Base-by-base conservation (phyloP, 2,329 filamentous ascomycete species). In the Alternaria atra region DNA sequence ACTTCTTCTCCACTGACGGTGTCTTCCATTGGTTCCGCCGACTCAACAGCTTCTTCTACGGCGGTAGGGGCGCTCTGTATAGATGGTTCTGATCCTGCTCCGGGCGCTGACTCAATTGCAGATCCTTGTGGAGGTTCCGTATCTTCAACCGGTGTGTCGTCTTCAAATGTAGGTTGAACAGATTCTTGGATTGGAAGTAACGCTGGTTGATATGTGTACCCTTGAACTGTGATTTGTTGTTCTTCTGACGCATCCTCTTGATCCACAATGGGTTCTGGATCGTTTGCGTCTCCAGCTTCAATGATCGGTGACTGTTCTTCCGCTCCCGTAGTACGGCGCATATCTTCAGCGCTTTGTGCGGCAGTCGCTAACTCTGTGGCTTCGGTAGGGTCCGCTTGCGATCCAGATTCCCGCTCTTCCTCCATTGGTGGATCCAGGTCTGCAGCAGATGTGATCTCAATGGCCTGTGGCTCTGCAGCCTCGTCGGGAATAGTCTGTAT, bases 341-440 rank as follows among this genome's bases (percentile, higher is more conserved):
- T 25, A 27, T 52, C 47, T 37, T 59, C 52, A 29, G 51, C 32
- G 46, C 30, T 48, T 37, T 58, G 42, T 32, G 27, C 40, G 59
- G 54, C 48, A 52, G 37, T 46, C 30, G 20, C 46, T 46, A 48
- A 43, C 23, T 37, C 34, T 25, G 55, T 52, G 54, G 44, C 48
- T 30, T 58, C 35, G 40, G 42, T 43, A 29, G 52, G 34, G 29
- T 43, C 52, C 47, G 47, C 30, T 52, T 48, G 60, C 40, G 34
- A 47, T 9, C 40, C 37, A 35, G 23, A 32, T 35, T 55, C 46
- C 51, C 35, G 55, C 40, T 55, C 55, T 47, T 58, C 39, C 46
- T 52, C 42, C 43, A 52, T 57, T 46, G 43, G 55, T 58, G 54
- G 61, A 48, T 59, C 59, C 46, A 37, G 48, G 23, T 53, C 47